These are phyloP conservation scores for Uncinocarpus reesii DNA, from an alignment of 2,329 filamentous ascomycete species.

Conservation along the genomic window DNA sequence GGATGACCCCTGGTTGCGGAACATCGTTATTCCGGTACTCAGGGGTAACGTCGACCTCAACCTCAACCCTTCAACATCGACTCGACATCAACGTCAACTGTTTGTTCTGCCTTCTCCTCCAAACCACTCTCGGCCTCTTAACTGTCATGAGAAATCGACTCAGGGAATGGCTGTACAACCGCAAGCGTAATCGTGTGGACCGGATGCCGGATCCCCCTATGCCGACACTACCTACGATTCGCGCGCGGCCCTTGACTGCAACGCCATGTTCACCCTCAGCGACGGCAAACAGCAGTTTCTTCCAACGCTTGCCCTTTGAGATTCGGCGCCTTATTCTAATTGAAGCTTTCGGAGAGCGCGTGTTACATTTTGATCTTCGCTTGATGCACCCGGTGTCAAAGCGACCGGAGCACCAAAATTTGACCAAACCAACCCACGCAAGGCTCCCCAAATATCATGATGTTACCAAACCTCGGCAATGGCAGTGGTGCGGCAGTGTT, in stretches of 20 bases:
- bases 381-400: conserved; percentile 5
- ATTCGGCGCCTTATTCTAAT: conserved; percentile 21
- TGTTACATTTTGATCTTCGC: conserved; percentile 10
- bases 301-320: conserved; percentile 20
- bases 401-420: no score
- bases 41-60: no score
- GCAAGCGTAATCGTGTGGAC: neutral
- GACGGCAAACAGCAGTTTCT: conserved; percentile 11
- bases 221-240: neutral
- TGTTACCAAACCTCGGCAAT: neutral
- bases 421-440: conserved; percentile 2
- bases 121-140: no score
- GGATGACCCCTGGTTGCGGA: no score
- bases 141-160: no score
- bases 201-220: conserved; percentile 4
- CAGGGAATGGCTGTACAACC: neutral
- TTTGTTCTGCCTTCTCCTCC: no score
- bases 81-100: no score
- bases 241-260: conserved; percentile 7
- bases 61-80: no score
- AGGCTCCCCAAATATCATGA: conserved; percentile 1
- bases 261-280: conserved; percentile 3
- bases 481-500: conserved; percentile 12
- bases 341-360: conserved; percentile 3
- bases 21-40: no score